Evolutionary conservation across 768 basidiomycete species (phyloP).

Genomic region (Tulasnella sp.): DNA sequence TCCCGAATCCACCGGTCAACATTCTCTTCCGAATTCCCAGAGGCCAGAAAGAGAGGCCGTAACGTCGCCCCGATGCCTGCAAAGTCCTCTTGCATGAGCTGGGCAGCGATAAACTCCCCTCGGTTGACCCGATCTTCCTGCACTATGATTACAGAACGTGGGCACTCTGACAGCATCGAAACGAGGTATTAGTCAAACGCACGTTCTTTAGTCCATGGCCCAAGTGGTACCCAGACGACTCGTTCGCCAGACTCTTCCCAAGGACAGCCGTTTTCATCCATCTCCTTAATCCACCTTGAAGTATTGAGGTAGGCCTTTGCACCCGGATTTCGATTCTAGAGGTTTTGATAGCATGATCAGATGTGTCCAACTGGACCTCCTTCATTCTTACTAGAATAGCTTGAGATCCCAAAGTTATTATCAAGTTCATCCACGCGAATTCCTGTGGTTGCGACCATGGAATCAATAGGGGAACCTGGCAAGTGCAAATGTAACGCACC

Average conservation of each 20-base stretch:
- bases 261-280: neutral
- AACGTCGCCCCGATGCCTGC: neutral
- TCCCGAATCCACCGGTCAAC: neutral
- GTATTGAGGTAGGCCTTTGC: neutral
- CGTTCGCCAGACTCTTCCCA: neutral
- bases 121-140: neutral
- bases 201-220: neutral
- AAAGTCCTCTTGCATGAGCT: neutral
- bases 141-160: neutral
- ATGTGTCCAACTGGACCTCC: neutral
- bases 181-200: neutral
- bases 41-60: neutral
- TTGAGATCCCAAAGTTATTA: neutral
- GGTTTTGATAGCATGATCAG: neutral
- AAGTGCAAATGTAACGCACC: neutral
- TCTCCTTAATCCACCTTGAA: neutral
- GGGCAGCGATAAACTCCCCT: neutral
- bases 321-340: neutral
- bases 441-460: neutral
- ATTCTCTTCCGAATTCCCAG: conserved; percentile 3
- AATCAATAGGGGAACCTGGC: too few relatives aligned
- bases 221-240: neutral
- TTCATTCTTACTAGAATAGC: neutral
- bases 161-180: neutral
- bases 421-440: neutral